Percentiles rank a stretch among this genome's conserved stretches.
Conservation (phyloP, 345 rosid genomes). For the Combretum micranthum region DNA sequence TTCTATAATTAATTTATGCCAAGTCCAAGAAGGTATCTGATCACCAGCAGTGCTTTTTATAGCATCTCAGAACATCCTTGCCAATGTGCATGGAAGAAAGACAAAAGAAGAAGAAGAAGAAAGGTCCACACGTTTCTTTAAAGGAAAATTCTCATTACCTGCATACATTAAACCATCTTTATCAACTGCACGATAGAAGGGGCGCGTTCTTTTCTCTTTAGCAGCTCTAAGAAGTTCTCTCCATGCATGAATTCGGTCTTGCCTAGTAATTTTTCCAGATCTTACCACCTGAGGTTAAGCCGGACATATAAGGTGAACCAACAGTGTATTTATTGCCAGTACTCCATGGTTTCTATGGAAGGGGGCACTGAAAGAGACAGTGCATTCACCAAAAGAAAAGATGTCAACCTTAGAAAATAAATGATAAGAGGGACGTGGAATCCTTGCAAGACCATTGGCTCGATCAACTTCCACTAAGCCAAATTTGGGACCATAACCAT, state of each 20-base stretch:
- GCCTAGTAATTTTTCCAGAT: slow-evolving; percentile 53
- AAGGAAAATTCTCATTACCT: slow-evolving; percentile 35
- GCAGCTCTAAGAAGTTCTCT: slow-evolving; percentile 64
- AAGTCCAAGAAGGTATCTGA: too few species aligned
- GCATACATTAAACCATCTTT: slow-evolving; percentile 84
- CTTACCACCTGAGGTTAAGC: slow-evolving; percentile 48
- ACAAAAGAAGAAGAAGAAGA: too few species aligned
- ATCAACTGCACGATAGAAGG: slow-evolving; percentile 74
- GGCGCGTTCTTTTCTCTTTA: slow-evolving; percentile 46
- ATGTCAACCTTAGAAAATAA: slow-evolving; percentile 67
- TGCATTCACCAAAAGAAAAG: neutral
- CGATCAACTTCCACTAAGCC: slow-evolving; percentile 92
- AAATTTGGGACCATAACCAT: slow-evolving; percentile 97
- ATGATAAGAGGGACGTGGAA: slow-evolving; percentile 73
- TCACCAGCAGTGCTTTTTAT: too few species aligned
- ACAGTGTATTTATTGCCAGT: too few species aligned
- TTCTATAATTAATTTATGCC: too few species aligned
- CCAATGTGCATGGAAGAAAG: neutral
- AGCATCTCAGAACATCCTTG: too few species aligned
- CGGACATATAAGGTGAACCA: too few species aligned
- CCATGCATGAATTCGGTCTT: slow-evolving; percentile 70
- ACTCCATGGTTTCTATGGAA: too few species aligned
- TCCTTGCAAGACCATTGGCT: slow-evolving; percentile 56
- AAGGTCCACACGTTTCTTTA: neutral
- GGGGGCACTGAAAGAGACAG: neutral